Base-by-base conservation (phyloP, 148 eudicot species). In the Salicornia ramosissima region DNA sequence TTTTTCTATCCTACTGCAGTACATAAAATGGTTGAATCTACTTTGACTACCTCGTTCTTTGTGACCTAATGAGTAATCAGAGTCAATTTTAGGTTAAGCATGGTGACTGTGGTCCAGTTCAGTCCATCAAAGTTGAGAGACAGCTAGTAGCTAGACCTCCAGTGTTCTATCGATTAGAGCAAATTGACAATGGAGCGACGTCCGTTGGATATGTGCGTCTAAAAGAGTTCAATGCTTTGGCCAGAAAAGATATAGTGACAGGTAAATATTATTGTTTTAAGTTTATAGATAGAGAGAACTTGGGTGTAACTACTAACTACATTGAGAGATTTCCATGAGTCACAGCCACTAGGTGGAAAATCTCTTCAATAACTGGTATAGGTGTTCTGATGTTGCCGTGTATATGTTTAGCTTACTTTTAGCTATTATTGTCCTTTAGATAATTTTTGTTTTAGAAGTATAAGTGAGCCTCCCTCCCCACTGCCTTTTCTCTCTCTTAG, bases 171-270 rank as follows among this genome's bases (percentile, higher is more conserved):
- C 82, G 95, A 59, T 71, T 88, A 71, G 98, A 93, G 76, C 83
- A 93, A 65, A 80, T 78, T 64, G 87, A 87, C 36, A 80, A 79
- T 69, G 86, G 85, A 56, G 73, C 84, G 18, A 74, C 69, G 68
- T 79, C 87, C 61, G 89, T 90, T 52, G 96, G 98, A 67, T 93
- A 93, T 81, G 87, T 93, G 72, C 96, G 89, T 64, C 78, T 93
- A 18, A 93, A 93, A 78, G 98, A 93, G 82, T 93, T 93, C 80
- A 93, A 93, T 87, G 96, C 98, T 25, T 78, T 88, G 79, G 98
- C 98, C 21, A 93, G 81, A 79, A 93, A 90, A 80, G 95, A 93
- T 82, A 74, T 93, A 68, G 86, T 88, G n/a, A 90, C 83, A 79
- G 98, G 98, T 93, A 79, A 34, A 12, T 69, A 33, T 24, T 24